A percentile compares a stretch with the other conserved stretches of the same genome.
phyloP scores from a whole-genome alignment of 805 yeast species.

The Metschnikowia gruessii region DNA sequence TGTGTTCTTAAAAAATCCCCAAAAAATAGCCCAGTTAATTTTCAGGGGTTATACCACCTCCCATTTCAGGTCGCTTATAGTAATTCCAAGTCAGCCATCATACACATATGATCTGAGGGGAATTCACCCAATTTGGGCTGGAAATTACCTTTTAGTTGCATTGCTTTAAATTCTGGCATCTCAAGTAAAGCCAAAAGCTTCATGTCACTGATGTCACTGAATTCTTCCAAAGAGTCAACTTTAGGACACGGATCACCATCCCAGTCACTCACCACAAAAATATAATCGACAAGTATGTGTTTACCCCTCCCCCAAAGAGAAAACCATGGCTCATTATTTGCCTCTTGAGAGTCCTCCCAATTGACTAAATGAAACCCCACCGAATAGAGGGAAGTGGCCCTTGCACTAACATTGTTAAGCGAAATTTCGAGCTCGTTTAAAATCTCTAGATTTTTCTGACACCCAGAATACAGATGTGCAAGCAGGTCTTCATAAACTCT shows the following conservation, averaged over 20 bases:
- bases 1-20: too few species aligned
- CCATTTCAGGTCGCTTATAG: too few species aligned
- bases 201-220: background rate
- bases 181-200: constrained; percentile 5
- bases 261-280: constrained; percentile 6
- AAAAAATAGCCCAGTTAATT: too few species aligned
- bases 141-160: background rate
- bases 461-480: too few species aligned
- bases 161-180: constrained; percentile 4
- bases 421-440: too few species aligned
- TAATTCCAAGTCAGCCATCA: constrained; percentile 11
- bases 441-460: too few species aligned
- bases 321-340: constrained; percentile 10
- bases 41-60: too few species aligned
- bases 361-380: constrained; percentile 5
- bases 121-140: constrained; percentile 6
- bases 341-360: too few species aligned
- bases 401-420: background rate
- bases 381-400: constrained; percentile 4
- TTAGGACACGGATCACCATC: too few species aligned
- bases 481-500: too few species aligned
- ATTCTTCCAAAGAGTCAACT: background rate
- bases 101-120: constrained; percentile 10
- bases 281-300: constrained; percentile 5
- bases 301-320: constrained; percentile 1